phyloP scores from a whole-genome alignment of 352 stramenopile species.

The Pythium angustatum region DNA sequence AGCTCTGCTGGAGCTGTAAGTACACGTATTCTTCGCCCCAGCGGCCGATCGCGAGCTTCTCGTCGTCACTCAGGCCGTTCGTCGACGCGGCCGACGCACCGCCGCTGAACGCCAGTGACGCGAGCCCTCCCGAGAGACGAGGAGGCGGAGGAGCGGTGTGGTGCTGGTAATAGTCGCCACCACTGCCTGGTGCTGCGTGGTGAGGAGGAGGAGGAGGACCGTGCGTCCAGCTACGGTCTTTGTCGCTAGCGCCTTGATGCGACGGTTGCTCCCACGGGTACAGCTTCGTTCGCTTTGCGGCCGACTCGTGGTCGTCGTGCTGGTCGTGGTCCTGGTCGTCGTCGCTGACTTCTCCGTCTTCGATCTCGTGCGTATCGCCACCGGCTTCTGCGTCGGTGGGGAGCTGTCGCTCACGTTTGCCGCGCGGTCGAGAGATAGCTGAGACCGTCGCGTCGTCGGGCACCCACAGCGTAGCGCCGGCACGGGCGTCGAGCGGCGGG shows the following conservation, averaged over 20 bases:
- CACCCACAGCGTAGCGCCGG: constrained; percentile 42
- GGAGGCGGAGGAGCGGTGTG: neutral
- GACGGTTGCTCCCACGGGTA: constrained; percentile 22
- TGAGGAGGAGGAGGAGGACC: no score
- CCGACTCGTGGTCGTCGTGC: constrained; percentile 6
- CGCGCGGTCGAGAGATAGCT: no score
- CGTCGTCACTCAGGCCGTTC: constrained; percentile 75
- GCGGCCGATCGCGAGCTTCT: constrained; percentile 74
- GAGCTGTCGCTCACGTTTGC: neutral
- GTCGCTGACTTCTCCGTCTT: constrained; percentile 58
- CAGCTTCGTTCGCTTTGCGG: constrained; percentile 24
- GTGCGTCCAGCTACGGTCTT: no score
- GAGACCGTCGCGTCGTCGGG: constrained; percentile 2
- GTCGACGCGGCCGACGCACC: neutral
- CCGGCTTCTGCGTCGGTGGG: no score
- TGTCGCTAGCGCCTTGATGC: no score
- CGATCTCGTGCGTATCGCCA: constrained; percentile 33
- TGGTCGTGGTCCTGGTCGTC: constrained; percentile 27
- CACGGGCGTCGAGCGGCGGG: constrained; percentile 37
- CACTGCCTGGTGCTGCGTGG: no score
- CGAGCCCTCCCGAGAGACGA: neutral
- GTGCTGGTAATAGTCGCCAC: neutral
- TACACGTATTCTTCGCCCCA: constrained; percentile 86
- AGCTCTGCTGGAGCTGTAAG: constrained; percentile 57
- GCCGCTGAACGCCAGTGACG: constrained; percentile 19